These are phyloP conservation scores for Leccinellum luteum DNA, from an alignment of 768 basidiomycete genomes.

Conservation along the genomic window DNA sequence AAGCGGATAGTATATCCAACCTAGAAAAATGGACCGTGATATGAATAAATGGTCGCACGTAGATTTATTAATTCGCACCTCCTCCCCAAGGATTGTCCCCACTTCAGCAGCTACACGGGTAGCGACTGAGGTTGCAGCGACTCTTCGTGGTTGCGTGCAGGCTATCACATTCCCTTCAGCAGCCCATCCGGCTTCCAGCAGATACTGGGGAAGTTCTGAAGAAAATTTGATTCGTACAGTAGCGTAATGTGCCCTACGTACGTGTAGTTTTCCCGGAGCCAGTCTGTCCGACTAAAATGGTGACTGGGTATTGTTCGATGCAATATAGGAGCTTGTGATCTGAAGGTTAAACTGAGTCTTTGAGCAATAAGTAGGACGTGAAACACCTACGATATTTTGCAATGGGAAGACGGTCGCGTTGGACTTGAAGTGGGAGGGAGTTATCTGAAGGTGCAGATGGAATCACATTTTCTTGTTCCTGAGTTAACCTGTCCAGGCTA, in stretches of 20 bases:
- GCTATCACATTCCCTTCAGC: conserved; percentile 78
- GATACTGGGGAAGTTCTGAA: conserved; percentile 91
- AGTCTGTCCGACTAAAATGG: conserved; percentile 91
- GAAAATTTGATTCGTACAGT: conserved; percentile 5
- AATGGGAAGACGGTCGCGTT: conserved; percentile 85
- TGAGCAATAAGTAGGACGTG: not conserved
- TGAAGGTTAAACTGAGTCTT: conserved; percentile 27
- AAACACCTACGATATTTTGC: conserved; percentile 70
- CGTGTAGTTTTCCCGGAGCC: conserved; percentile 98
- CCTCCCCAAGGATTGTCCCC: conserved; percentile 83
- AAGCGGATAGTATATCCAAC: conserved; percentile 98
- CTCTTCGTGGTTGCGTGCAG: conserved; percentile 90
- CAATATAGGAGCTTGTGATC: conserved; percentile 79
- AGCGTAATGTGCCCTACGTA: conserved; percentile 38
- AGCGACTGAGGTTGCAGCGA: conserved; percentile 95
- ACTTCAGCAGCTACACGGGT: conserved; percentile 90
- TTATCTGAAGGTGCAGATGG: conserved; percentile 58
- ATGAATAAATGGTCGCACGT: not conserved
- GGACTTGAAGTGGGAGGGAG: conserved; percentile 63
- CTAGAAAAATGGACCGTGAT: conserved; percentile 38
- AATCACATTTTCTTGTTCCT: conserved; percentile 70
- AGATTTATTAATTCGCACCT: conserved; percentile 44
- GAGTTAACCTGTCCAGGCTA: conserved; percentile 78
- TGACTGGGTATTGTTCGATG: conserved; percentile 78
- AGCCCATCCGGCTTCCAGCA: conserved; percentile 93